Evolutionary conservation across 208 protist species (phyloP).

Genomic region (Crithidia brevicula): DNA sequence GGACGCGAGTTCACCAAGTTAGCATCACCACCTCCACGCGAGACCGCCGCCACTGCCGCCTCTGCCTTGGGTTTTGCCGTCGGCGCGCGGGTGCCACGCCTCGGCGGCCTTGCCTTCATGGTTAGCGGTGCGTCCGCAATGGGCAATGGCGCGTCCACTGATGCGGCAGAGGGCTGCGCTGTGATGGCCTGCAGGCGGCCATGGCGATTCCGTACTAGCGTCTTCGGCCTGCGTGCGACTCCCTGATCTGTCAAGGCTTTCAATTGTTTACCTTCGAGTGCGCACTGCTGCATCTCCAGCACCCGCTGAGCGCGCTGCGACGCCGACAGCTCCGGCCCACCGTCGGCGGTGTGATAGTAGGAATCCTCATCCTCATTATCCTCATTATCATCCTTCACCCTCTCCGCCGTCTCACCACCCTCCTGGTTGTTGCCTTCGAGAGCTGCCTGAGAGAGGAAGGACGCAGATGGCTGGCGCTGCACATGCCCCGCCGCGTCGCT

Average conservation of each 20-base stretch:
- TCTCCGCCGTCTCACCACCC: too few relatives aligned
- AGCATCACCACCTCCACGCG: not conserved
- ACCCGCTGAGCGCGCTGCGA: constrained; percentile 55
- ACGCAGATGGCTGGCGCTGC: too few relatives aligned
- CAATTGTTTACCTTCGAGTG: constrained; percentile 38
- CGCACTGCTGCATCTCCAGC: constrained; percentile 45
- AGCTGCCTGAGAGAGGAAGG: too few relatives aligned
- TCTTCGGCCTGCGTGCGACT: constrained; percentile 64
- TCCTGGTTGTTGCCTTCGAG: too few relatives aligned
- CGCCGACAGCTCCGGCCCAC: constrained; percentile 37
- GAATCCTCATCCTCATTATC: constrained; percentile 30
- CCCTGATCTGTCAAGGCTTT: constrained; percentile 33
- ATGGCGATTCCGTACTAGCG: constrained; percentile 53
- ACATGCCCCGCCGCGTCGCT: too few relatives aligned
- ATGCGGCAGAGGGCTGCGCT: not conserved
- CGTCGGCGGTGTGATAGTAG: constrained; percentile 24
- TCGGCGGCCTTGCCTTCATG: constrained; percentile 16
- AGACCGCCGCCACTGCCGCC: not conserved
- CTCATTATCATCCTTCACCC: too few relatives aligned
- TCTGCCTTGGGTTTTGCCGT: not conserved
- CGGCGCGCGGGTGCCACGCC: not conserved
- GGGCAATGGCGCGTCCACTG: not conserved
- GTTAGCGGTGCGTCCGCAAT: constrained; percentile 10
- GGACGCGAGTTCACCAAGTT: constrained; percentile 15
- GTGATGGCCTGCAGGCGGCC: constrained; percentile 51